Base-by-base conservation (phyloP, 1,139 yeast genomes). In the Nakaseomyces delphensis region DNA sequence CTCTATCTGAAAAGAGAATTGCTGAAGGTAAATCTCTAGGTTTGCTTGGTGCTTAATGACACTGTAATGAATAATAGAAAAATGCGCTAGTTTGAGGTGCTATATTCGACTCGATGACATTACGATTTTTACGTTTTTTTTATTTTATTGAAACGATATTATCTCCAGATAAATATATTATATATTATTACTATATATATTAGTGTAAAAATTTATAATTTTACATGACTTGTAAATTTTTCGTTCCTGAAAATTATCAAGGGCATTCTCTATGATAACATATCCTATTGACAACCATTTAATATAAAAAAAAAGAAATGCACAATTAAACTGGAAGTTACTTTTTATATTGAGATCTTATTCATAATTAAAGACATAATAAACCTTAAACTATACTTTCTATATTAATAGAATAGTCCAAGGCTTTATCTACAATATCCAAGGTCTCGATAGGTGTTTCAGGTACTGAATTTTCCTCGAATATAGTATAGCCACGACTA, bases 1-100 rank as follows among this genome's bases (percentile, higher is more conserved):
- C 97, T 45, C 75, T 89, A 66, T 84, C 97, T 44, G 77, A 81
- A 65, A 70, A 77, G 65, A 80, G 97, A 69, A 69, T 83, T 57
- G 69, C 70, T 42, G 70, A 74, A 44, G 89, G 89, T 40, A 68
- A 73, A 56, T 77, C 91, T 49, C 89, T 87, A 44, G 96, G 96
- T 61, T 64, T 73, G 20, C n/a, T 35, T 8, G 43, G 43, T 33
- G 38, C 38, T 25, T 39, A 39, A 33, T 33, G 27, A 33, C 37
- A 5, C 18, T 33, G 37, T 33, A 33, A 33, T 33, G 37, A 33
- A 3, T n/a, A 16, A 20, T 4, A 33, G 10, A 8, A 21, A 33
- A 32, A 8, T 29, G 30, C 30, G n/a, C 13, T 27, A 20, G 4
- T 6, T 14, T 16, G 5, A n/a, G 6, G 18, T 21, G 27, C 37